Percentiles rank a stretch among this genome's conserved stretches.
These are phyloP conservation scores for Akebia trifoliata DNA, from an alignment of 164 flowering plant genomes.

Conservation along the genomic window DNA sequence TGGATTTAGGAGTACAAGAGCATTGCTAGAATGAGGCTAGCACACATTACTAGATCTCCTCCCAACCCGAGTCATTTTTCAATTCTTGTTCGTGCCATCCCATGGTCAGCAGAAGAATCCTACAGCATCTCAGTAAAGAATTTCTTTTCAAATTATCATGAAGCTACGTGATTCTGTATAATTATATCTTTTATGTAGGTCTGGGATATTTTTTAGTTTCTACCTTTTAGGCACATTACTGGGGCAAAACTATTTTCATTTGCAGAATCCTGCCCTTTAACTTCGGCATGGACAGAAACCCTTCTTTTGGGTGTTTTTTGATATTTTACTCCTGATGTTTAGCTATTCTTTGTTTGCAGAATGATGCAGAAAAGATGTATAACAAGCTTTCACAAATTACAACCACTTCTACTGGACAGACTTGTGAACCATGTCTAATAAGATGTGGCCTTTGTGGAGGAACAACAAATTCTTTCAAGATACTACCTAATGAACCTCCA, in stretches of 20 bases:
- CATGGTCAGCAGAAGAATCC: constrained; percentile 52
- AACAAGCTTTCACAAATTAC: constrained; percentile 27
- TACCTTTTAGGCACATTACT: too few species aligned
- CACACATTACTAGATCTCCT: constrained; percentile 45
- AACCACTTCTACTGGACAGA: constrained; percentile 19
- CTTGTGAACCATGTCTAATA: constrained; percentile 23
- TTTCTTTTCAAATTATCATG: constrained; percentile 69
- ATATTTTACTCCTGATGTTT: neutral
- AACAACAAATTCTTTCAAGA: constrained; percentile 40
- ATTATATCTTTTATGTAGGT: too few species aligned
- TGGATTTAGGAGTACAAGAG: constrained; percentile 64
- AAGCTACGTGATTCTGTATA: too few species aligned
- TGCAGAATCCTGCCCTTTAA: too few species aligned
- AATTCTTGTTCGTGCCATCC: constrained; percentile 88
- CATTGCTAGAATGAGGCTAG: constrained; percentile 65
- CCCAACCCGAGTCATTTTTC: constrained; percentile 74
- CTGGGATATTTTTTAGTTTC: too few species aligned
- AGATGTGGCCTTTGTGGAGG: constrained; percentile 58
- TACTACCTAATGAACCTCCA: constrained; percentile 29
- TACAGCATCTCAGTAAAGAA: constrained; percentile 54
- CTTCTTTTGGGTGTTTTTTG: neutral
- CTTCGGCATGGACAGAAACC: too few species aligned
- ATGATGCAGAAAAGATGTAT: constrained; percentile 58
- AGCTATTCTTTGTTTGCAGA: constrained; percentile 30
- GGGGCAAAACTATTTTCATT: too few species aligned